Conservation (phyloP, 768 basidiomycete genomes). For the Leccinum subgranulosum region DNA sequence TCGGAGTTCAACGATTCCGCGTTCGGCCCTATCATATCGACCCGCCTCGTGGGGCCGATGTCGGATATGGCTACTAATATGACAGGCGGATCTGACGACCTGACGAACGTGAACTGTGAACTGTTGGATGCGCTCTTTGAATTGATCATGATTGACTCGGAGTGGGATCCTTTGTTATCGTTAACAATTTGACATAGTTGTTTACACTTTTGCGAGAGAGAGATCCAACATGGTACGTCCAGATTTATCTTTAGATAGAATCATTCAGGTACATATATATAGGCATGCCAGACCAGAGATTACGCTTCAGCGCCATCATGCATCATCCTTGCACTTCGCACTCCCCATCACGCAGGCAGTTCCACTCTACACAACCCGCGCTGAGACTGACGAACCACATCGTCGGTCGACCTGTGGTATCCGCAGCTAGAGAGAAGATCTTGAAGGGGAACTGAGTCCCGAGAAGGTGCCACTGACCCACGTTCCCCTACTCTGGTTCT, state of each 20-base stretch:
- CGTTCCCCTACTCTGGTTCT: no score
- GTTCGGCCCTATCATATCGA: constrained; percentile 65
- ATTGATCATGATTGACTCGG: constrained; percentile 57
- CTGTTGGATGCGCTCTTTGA: constrained; percentile 57
- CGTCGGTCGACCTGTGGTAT: neutral
- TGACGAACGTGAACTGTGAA: constrained; percentile 62
- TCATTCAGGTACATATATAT: no score
- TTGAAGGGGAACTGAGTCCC: no score
- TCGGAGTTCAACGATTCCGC: constrained; percentile 68
- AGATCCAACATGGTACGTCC: no score
- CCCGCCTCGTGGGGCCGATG: constrained; percentile 63
- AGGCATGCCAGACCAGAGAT: no score
- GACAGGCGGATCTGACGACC: constrained; percentile 66
- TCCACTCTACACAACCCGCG: neutral
- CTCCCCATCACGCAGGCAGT: neutral
- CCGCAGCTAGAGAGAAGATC: neutral
- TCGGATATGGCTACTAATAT: constrained; percentile 56
- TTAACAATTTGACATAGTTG: neutral
- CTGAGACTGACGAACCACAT: neutral
- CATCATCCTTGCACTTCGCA: no score
- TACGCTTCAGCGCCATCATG: no score
- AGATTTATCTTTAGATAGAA: no score
- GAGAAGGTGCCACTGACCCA: no score
- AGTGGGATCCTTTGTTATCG: constrained; percentile 42
- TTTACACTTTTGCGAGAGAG: constrained; percentile 34